Conservation (phyloP, 805 yeast species). For the Lipomyces chichibuensis region DNA sequence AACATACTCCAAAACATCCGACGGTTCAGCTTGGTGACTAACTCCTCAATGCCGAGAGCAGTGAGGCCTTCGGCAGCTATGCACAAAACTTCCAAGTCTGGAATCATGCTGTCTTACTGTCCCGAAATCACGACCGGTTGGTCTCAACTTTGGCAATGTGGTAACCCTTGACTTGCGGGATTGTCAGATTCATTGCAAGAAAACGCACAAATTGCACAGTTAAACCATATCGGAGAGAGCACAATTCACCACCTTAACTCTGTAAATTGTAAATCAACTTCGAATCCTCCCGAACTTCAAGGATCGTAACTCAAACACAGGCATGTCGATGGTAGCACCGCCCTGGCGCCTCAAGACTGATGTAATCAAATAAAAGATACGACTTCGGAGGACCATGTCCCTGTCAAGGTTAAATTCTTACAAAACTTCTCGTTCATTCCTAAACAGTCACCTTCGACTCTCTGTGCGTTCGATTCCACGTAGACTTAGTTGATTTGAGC, state of each 20-base stretch:
- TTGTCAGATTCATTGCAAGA: constrained; percentile 87
- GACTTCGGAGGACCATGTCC: constrained; percentile 94
- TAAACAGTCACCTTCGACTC: too few relatives aligned
- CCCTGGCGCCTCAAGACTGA: constrained; percentile 89
- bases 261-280: constrained; percentile 93
- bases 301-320: constrained; percentile 93
- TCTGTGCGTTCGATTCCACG: too few relatives aligned
- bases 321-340: constrained; percentile 97
- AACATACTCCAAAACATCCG: constrained; percentile 95
- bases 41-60: constrained; percentile 80
- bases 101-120: constrained; percentile 87
- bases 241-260: constrained; percentile 98
- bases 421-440: too few relatives aligned
- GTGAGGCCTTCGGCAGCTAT: constrained; percentile 83
- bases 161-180: constrained; percentile 85
- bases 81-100: constrained; percentile 87
- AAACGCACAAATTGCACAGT: constrained; percentile 98
- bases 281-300: constrained; percentile 98
- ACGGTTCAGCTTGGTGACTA: constrained; percentile 91
- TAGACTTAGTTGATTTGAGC: too few relatives aligned
- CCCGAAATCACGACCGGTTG: constrained; percentile 99
- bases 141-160: constrained; percentile 98
- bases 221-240: constrained; percentile 91
- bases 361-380: constrained; percentile 74
- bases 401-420: too few relatives aligned